Evolutionary conservation across 164 flowering plant species (phyloP).

Genomic region (Vitis amurensis): DNA sequence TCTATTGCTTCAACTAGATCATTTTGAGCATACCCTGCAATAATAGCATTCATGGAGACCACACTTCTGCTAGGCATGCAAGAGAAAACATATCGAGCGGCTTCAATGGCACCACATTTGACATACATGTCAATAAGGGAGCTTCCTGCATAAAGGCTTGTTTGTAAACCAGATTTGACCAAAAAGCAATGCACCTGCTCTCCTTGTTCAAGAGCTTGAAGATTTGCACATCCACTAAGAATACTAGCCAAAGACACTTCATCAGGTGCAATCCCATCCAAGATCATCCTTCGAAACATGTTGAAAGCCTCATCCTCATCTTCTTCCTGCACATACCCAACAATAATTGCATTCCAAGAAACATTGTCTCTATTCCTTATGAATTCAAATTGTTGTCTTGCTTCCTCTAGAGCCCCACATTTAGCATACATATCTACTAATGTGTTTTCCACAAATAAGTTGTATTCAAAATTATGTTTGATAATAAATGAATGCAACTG

Average conservation of each 20-base stretch:
- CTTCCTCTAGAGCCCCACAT: constrained; percentile 60
- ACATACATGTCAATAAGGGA: constrained; percentile 88
- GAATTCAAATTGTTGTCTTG: constrained; percentile 65
- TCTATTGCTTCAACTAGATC: constrained; percentile 49
- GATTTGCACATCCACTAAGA: constrained; percentile 75
- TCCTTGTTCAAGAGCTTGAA: constrained; percentile 52
- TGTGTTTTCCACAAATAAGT: constrained; percentile 80
- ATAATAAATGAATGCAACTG: constrained; percentile 76
- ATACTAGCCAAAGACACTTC: constrained; percentile 76
- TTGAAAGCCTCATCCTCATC: constrained; percentile 61
- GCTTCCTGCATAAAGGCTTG: constrained; percentile 69
- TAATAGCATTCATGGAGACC: constrained; percentile 74
- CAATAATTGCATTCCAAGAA: constrained; percentile 94
- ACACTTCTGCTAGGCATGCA: constrained; percentile 60
- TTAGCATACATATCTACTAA: constrained; percentile 93
- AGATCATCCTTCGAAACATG: constrained; percentile 62
- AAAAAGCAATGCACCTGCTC: constrained; percentile 62
- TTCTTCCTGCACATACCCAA: constrained; percentile 73
- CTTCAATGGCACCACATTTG: constrained; percentile 61
- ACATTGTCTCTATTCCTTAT: constrained; percentile 58
- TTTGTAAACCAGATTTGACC: constrained; percentile 62
- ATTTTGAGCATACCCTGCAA: constrained; percentile 61
- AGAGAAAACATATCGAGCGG: constrained; percentile 45
- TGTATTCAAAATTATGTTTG: constrained; percentile 52
- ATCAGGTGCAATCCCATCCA: constrained; percentile 57